Percentiles rank a stretch among this genome's conserved stretches.
Evolutionary conservation across 768 basidiomycete species (phyloP).

Genomic region (Tulasnella sp.): DNA sequence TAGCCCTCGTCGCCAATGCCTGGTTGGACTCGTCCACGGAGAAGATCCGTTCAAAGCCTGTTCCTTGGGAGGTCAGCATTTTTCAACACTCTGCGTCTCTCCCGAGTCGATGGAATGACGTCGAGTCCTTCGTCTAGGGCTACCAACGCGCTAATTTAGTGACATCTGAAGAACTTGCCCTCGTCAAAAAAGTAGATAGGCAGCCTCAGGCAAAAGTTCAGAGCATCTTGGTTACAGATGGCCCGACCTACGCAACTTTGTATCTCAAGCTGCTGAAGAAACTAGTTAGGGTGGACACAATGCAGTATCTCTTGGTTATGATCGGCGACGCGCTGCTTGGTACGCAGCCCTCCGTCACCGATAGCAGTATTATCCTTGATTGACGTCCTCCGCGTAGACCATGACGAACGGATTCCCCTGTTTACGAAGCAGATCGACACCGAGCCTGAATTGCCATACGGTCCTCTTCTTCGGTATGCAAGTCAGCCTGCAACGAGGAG

Average conservation of each 20-base stretch:
- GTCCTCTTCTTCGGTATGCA: constrained; percentile 62
- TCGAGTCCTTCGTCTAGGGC: constrained; percentile 44
- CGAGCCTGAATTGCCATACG: constrained; percentile 76
- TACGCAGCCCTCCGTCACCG: constrained; percentile 32
- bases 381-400: constrained; percentile 43
- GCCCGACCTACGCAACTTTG: constrained; percentile 71
- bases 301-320: constrained; percentile 77
- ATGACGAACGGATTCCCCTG: constrained; percentile 76
- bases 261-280: constrained; percentile 87
- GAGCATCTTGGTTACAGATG: constrained; percentile 73
- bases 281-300: constrained; percentile 74
- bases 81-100: neutral
- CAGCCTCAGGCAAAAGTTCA: constrained; percentile 67
- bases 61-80: constrained; percentile 83
- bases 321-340: constrained; percentile 84
- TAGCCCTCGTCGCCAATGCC: constrained; percentile 67
- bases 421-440: constrained; percentile 53
- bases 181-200: constrained; percentile 86
- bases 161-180: constrained; percentile 73
- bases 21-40: constrained; percentile 82
- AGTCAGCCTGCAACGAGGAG: neutral
- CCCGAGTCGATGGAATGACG: neutral
- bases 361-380: neutral
- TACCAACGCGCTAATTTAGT: constrained; percentile 92
- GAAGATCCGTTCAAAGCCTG: constrained; percentile 82